A percentile compares a stretch with the other conserved stretches of the same genome.
These are phyloP conservation scores for Colletotrichum tropicicola DNA, from an alignment of 2,329 filamentous ascomycete genomes.

Conservation along the genomic window DNA sequence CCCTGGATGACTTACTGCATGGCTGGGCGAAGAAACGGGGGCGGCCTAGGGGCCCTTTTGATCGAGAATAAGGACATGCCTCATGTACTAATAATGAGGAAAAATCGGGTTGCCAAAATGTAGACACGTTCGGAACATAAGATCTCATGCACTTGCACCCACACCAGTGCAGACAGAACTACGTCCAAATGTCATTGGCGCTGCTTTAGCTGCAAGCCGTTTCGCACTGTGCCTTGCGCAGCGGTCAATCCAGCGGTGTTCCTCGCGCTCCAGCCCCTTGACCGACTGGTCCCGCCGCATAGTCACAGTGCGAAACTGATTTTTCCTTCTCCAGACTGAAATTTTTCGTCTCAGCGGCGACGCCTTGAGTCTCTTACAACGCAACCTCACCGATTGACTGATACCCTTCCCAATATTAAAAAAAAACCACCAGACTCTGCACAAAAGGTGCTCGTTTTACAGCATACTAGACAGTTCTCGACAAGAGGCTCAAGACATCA, in stretches of 20 bases:
- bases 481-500: slow-evolving; percentile 26
- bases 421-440: not conserved
- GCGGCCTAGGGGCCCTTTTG: no score
- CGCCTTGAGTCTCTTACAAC: slow-evolving; percentile 6
- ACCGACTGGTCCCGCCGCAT: not conserved
- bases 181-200: no score
- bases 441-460: no score
- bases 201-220: not conserved
- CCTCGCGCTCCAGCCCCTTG: not conserved
- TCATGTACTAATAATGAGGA: no score
- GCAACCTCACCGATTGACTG: not conserved
- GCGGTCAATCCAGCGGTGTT: not conserved
- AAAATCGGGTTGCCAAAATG: no score
- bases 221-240: slow-evolving; percentile 10
- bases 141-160: no score
- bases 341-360: slow-evolving; percentile 21
- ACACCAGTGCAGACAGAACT: no score
- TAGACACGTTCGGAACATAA: no score
- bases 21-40: no score
- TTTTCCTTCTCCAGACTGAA: not conserved
- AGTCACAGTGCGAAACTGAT: slow-evolving; percentile 17
- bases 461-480: no score
- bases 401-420: not conserved
- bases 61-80: no score
- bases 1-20: no score